phyloP scores from a whole-genome alignment of 805 yeast genomes.

The Saccharomycodes ludwigii region DNA sequence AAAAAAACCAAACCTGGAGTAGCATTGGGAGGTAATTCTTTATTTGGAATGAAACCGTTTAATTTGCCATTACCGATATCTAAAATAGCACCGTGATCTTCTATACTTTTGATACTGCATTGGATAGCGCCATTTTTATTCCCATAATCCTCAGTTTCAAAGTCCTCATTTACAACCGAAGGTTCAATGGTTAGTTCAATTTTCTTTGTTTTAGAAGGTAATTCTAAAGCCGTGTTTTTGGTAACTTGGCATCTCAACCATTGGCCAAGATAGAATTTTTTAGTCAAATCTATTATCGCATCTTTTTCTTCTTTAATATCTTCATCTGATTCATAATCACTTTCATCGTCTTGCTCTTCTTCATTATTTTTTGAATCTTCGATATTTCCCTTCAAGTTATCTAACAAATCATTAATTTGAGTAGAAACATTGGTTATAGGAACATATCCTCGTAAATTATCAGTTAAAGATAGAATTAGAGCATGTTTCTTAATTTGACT shows the following conservation, averaged over 20 bases:
- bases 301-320: slow-evolving; percentile 18
- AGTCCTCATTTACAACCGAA: slow-evolving; percentile 44
- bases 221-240: slow-evolving; percentile 33
- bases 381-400: slow-evolving; percentile 11
- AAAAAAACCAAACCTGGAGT: slow-evolving; percentile 69
- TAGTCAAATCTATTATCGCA: slow-evolving; percentile 41
- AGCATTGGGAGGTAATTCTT: slow-evolving; percentile 25
- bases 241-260: slow-evolving; percentile 79
- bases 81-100: slow-evolving; percentile 84
- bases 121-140: slow-evolving; percentile 53
- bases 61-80: slow-evolving; percentile 42
- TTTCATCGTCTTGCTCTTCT: slow-evolving; percentile 28
- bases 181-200: slow-evolving; percentile 70
- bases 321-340: slow-evolving; percentile 21
- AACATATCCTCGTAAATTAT: slow-evolving; percentile 66
- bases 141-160: slow-evolving; percentile 53
- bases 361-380: slow-evolving; percentile 32
- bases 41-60: slow-evolving; percentile 66
- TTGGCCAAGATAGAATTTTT: slow-evolving; percentile 58
- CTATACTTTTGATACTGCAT: slow-evolving; percentile 64
- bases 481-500: slow-evolving; percentile 47
- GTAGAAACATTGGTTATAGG: slow-evolving; percentile 64
- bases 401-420: slow-evolving; percentile 45
- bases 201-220: slow-evolving; percentile 34
- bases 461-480: slow-evolving; percentile 61